Evolutionary conservation across 805 yeast species (phyloP).

Genomic region (Danielozyma ontarioensis): DNA sequence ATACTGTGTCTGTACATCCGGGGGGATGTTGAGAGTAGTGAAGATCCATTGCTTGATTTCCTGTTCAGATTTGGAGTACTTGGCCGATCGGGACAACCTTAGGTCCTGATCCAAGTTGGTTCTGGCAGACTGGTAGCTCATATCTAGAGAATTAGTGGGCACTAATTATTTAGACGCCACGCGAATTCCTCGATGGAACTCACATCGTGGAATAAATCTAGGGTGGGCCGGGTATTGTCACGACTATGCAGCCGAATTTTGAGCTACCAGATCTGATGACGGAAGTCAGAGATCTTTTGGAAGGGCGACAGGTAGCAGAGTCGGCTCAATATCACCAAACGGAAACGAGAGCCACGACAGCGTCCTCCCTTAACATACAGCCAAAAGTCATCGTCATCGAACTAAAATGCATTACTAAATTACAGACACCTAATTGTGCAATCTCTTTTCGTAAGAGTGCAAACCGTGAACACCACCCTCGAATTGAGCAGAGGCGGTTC

Average conservation of each 20-base stretch:
- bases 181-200: no score
- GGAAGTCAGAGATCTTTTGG: no score
- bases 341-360: no score
- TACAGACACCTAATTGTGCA: slow-evolving; percentile 62
- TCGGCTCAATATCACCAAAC: no score
- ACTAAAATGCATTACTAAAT: neutral
- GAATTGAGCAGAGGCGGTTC: slow-evolving; percentile 97
- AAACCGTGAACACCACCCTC: slow-evolving; percentile 98
- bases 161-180: no score
- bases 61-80: slow-evolving; percentile 38
- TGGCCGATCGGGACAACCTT: slow-evolving; percentile 42
- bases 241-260: no score
- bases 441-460: slow-evolving; percentile 95
- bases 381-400: neutral
- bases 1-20: slow-evolving; percentile 6
- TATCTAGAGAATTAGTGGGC: neutral
- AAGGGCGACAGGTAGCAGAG: no score
- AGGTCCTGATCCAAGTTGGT: slow-evolving; percentile 66
- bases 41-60: slow-evolving; percentile 56
- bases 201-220: no score
- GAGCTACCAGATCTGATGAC: no score
- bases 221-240: no score
- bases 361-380: no score
- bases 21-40: slow-evolving; percentile 17
- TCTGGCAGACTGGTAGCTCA: neutral